Base-by-base conservation (phyloP, 768 basidiomycete species). In the Auriscalpium microsporum region DNA sequence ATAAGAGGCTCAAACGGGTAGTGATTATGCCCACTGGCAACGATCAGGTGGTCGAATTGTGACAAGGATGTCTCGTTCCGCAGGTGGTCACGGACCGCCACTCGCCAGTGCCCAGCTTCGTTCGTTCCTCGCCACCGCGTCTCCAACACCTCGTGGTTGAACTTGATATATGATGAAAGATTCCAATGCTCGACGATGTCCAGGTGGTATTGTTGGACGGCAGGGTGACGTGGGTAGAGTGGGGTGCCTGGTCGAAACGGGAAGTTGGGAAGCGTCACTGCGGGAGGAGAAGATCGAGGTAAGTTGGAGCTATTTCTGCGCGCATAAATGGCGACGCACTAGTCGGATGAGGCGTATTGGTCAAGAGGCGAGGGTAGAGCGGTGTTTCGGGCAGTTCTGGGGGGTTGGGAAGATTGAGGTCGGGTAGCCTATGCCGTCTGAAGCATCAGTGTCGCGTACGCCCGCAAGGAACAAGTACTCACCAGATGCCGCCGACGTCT, bases 401-500 rank as follows among this genome's bases (percentile, higher is more conserved):
- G 16, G 78, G 78, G 17, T 62, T 59, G 1, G 69, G 62, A 5
- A 56, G 51, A 6, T 63, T 57, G 5, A 61, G 55, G 2, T 76
- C 73, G 9, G 68, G 68, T 2, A 76, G 64, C 71, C 72, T 72
- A 51, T 21, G 16, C 14, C 8, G 11, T 6, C 51, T 16, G 2
- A 7, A 14, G 8, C 13, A 16, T 48, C 48, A 48, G 28, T 2
- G 17, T 48, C 10, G 10, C 19, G 33, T 7, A 45, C 10, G 11
- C 42, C 52, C 13, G 49, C n/a, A 34, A 45, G 16, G 23, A 17
- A 40, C 44, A 34, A 9, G 9, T 21, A 54, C 69, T 42, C 57
- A 76, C 82, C 82, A 84, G 50, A 84, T 66, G 11, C 83, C 82
- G n/a, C 79, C 82, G 5, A 83, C 70, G 58, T 71, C 73, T 37